Percentiles rank a stretch among this genome's conserved stretches.
phyloP scores from a whole-genome alignment of 768 basidiomycete species.

The Boletales sp. region DNA sequence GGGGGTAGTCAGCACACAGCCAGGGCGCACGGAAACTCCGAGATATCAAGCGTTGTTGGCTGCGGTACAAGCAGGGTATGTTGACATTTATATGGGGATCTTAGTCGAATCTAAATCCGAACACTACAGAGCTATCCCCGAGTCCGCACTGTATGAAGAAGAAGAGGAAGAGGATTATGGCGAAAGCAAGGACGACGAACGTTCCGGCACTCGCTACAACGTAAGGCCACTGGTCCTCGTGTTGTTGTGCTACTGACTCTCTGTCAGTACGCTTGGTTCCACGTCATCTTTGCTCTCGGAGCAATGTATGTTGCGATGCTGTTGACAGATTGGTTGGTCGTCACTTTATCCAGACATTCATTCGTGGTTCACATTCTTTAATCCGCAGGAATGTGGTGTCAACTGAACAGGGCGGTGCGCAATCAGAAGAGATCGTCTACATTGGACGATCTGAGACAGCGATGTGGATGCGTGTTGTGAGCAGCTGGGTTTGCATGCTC shows the following conservation, averaged over 20 bases:
- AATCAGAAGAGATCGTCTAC: conserved; percentile 72
- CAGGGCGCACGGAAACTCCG: conserved; percentile 78
- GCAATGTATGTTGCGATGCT: conserved; percentile 98
- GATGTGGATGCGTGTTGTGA: conserved; percentile 99
- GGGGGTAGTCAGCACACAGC: conserved; percentile 78
- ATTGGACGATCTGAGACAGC: conserved; percentile 95
- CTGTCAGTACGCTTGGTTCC: conserved; percentile 94
- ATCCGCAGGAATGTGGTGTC: conserved; percentile 68
- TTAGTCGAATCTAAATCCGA: neutral
- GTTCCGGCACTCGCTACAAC: conserved; percentile 90
- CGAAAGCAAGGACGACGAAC: conserved; percentile 87
- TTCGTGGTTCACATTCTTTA: conserved; percentile 1
- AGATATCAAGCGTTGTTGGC: conserved; percentile 92
- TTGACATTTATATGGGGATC: conserved; percentile 12
- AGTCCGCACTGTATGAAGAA: conserved; percentile 82
- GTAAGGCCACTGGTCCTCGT: conserved; percentile 40
- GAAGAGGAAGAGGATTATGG: conserved; percentile 68
- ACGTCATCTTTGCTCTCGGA: conserved; percentile 92
- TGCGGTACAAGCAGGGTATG: conserved; percentile 91
- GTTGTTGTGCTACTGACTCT: neutral
- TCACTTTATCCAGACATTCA: neutral
- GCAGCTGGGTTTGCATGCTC: conserved; percentile 89
- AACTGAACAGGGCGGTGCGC: conserved; percentile 43
- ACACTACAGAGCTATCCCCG: conserved; percentile 74
- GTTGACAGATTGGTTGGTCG: conserved; percentile 89